Evolutionary conservation across 176 grass and related monocot genomes (phyloP), one percentile per base, ranked within the genome.

Genomic region (Stipa capillata): DNA sequence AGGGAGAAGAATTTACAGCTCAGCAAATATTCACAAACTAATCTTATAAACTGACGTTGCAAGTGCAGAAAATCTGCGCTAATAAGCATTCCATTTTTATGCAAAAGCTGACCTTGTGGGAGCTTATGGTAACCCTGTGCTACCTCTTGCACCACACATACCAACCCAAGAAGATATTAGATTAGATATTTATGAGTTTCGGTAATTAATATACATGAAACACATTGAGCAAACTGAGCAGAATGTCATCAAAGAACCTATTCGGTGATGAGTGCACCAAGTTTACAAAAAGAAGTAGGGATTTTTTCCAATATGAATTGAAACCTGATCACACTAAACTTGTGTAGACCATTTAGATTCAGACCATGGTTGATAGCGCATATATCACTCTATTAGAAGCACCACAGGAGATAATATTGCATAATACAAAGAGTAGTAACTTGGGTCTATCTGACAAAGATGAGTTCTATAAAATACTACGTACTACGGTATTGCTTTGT

Each of bases 31-130:
- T 28, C 16, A 50, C 33, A 83, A 47, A 11, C 6, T 42, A 57
- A 61, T 34, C 50, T 60, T 78, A 60, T 45, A 85, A 39, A 62
- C 1, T 23, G 51, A 35, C 33, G 7, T 24, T 85, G 44, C 24
- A 60, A 78, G 6, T 31, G 21, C 32, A 85, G 24, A 1, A 80
- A 44, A 84, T 39, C 9, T 71, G 9, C 61, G 34, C 41, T 41
- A 42, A 77, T 68, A 48, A 86, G 20, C 49, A 31, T 15, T 58
- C 76, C 70, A 60, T 25, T 8, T n/a, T n/a, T n/a, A 47, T 70
- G 40, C 23, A 50, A 47, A 74, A 86, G 54, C 69, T 75, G 60
- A 86, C 84, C 84, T 56, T 37, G 49, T 86, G 77, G 31, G 15
- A 75, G 60, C 15, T 29, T 56, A 59, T 57, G 24, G 39, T 79